Base-by-base conservation (phyloP, 129 eudicot genomes). In the Tagetes erecta region DNA sequence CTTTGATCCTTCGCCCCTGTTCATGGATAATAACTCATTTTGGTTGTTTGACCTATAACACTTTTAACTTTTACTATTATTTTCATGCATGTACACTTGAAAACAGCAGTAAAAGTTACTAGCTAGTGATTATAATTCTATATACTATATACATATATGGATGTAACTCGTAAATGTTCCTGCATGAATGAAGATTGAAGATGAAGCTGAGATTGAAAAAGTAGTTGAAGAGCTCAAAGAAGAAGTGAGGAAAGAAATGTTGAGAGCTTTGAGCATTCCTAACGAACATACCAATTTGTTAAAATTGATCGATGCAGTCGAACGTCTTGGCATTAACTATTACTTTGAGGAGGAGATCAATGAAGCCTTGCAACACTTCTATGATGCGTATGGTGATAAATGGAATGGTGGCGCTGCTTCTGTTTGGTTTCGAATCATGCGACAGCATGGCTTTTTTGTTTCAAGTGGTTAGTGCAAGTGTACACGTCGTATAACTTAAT, bases 341-440 rank as follows among this genome's bases (percentile, higher is more conserved):
- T 57, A 57, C 33, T 57, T 57, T 31, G 64, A 57, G 30, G 27
- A 35, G 40, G 67, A 60, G 67, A 35, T 60, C 11, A 11, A 36
- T 36, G 42, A 60, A 34, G 44, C 11, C 42, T 36, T 60, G 30
- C 67, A 12, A 36, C 67, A 60, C n/a, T 34, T 60, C n/a, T 60
- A 60, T 36, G 8, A 60, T 35, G 7, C 42, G 34, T 60, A 60
- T 9, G 42, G 67, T 34, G 44, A 35, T 8, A 10, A 35, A 7
- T 60, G 67, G 67, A 60, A 20, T 5, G 14, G 20, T 11, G 67
- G 44, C 3, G 30, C n/a, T 36, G 4, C 42, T 35, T 35, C 8
- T 11, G 42, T 60, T 60, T 60, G 67, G 67, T 60, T 60, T 36
- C 67, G 67, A 34, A 60, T 60, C 42, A 35, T 60, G 44, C 67